phyloP scores from a whole-genome alignment of 805 yeast genomes.

The Yamadazyma scolyti region DNA sequence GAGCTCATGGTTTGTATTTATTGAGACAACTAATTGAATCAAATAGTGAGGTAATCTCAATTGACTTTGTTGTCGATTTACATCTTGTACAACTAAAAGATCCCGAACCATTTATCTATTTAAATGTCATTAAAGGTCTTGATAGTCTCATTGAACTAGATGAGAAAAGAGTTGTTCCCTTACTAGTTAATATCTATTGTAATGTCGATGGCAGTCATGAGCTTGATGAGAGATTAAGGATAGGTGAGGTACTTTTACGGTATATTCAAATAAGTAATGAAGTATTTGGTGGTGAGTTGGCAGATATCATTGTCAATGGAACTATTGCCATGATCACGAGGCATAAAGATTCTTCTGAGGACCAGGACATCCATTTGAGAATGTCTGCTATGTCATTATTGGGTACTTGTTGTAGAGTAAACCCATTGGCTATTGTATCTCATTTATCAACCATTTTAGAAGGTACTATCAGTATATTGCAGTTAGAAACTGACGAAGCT shows the following conservation, averaged over 20 bases:
- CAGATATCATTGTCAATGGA: slow-evolving; percentile 39
- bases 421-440: slow-evolving; percentile 49
- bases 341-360: slow-evolving; percentile 16
- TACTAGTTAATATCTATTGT: slow-evolving; percentile 37
- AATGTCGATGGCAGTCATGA: slow-evolving; percentile 19
- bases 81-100: slow-evolving; percentile 67
- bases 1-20: slow-evolving; percentile 78
- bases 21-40: slow-evolving; percentile 52
- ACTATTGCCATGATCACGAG: slow-evolving; percentile 40
- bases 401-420: slow-evolving; percentile 63
- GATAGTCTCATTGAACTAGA: slow-evolving; percentile 52
- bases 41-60: slow-evolving; percentile 47
- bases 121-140: slow-evolving; percentile 80
- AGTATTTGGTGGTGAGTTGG: slow-evolving; percentile 43
- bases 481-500: slow-evolving; percentile 44
- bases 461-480: slow-evolving; percentile 72
- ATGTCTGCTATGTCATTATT: slow-evolving; percentile 85
- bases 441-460: slow-evolving; percentile 61
- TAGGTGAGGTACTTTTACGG: slow-evolving; percentile 77
- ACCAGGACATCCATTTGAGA: slow-evolving; percentile 58
- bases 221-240: slow-evolving; percentile 66
- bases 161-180: slow-evolving; percentile 30
- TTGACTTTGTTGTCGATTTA: slow-evolving; percentile 55
- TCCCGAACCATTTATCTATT: slow-evolving; percentile 80
- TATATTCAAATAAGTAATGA: slow-evolving; percentile 50